Percentiles rank a stretch among this genome's conserved stretches.
phyloP scores from a whole-genome alignment of 2,329 filamentous ascomycete genomes.

The Ophiostoma triangulosporum region DNA sequence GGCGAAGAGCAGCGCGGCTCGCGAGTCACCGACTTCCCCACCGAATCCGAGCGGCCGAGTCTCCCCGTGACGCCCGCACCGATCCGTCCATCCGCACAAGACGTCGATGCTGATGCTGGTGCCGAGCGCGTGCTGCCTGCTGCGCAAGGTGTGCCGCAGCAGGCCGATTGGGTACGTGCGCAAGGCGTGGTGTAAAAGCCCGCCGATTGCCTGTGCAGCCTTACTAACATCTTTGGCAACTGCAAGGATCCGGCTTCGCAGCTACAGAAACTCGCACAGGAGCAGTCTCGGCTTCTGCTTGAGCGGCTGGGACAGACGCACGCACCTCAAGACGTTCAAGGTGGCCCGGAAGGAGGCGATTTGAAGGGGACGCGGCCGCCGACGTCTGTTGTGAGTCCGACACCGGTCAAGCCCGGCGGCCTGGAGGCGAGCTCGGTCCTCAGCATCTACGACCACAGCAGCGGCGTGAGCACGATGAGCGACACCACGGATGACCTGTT shows the following conservation, averaged over 20 bases:
- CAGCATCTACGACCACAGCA: slow-evolving; percentile 8
- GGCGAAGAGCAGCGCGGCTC: slow-evolving; percentile 29
- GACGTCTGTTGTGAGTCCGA: slow-evolving; percentile 27
- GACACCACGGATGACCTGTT: neutral
- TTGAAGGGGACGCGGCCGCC: slow-evolving; percentile 33
- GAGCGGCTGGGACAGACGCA: slow-evolving; percentile 32
- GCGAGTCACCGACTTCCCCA: slow-evolving; percentile 78
- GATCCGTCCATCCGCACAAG: slow-evolving; percentile 49
- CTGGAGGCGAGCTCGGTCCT: slow-evolving; percentile 17
- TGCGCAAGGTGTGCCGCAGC: slow-evolving; percentile 72
- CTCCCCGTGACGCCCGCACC: slow-evolving; percentile 84
- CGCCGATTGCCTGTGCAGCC: slow-evolving; percentile 39
- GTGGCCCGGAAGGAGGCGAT: slow-evolving; percentile 41
- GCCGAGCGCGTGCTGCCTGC: slow-evolving; percentile 48
- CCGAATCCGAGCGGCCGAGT: slow-evolving; percentile 67
- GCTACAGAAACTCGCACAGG: slow-evolving; percentile 54
- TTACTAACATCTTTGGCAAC: slow-evolving; percentile 37
- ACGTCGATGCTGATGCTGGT: slow-evolving; percentile 24
- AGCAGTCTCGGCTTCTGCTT: slow-evolving; percentile 50
- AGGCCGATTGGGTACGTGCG: slow-evolving; percentile 89
- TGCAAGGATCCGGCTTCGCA: slow-evolving; percentile 54
- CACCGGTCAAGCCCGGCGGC: slow-evolving; percentile 20
- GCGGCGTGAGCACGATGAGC: slow-evolving; percentile 12
- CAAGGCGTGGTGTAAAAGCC: slow-evolving; percentile 36
- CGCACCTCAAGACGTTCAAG: slow-evolving; percentile 25